These are phyloP conservation scores for Metschnikowia koreensis DNA, from an alignment of 805 yeast genomes.

Conservation along the genomic window DNA sequence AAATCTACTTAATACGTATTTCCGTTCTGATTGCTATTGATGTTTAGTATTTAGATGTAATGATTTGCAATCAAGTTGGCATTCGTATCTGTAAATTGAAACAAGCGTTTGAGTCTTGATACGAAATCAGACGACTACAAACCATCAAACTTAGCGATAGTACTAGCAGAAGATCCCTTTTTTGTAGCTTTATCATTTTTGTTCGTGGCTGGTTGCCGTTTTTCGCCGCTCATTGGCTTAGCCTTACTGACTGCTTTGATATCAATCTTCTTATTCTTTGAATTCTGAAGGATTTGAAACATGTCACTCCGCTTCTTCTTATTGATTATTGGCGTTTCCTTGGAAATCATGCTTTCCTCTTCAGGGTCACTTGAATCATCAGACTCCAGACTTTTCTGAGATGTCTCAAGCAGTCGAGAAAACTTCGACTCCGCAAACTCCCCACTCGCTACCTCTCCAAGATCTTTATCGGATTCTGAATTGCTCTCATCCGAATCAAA, in stretches of 20 bases:
- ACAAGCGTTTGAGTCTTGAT: too few relatives aligned
- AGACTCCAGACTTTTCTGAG: not conserved
- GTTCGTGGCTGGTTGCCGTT: conserved; percentile 1
- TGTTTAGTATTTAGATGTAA: too few relatives aligned
- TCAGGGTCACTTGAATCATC: not conserved
- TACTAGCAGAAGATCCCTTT: conserved; percentile 16
- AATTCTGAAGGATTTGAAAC: conserved; percentile 9
- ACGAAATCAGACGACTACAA: conserved; percentile 25
- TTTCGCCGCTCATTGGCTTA: conserved; percentile 14
- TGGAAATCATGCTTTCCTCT: not conserved
- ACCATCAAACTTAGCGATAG: conserved; percentile 52
- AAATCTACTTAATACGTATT: too few relatives aligned
- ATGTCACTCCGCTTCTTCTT: conserved; percentile 6
- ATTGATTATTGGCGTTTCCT: conserved; percentile 1
- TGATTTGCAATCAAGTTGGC: too few relatives aligned
- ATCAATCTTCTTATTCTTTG: conserved; percentile 21
- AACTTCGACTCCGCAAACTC: not conserved
- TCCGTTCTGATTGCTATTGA: too few relatives aligned
- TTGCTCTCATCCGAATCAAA: not conserved
- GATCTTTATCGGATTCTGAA: not conserved
- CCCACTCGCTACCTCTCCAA: not conserved
- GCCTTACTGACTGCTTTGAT: conserved; percentile 19
- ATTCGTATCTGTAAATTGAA: too few relatives aligned
- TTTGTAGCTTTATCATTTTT: conserved; percentile 7
- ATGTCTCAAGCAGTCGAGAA: not conserved